Percentiles rank a stretch among this genome's conserved stretches.
Evolutionary conservation across 2,329 filamentous ascomycete genomes (phyloP).

Genomic region (Curvularia sp.): DNA sequence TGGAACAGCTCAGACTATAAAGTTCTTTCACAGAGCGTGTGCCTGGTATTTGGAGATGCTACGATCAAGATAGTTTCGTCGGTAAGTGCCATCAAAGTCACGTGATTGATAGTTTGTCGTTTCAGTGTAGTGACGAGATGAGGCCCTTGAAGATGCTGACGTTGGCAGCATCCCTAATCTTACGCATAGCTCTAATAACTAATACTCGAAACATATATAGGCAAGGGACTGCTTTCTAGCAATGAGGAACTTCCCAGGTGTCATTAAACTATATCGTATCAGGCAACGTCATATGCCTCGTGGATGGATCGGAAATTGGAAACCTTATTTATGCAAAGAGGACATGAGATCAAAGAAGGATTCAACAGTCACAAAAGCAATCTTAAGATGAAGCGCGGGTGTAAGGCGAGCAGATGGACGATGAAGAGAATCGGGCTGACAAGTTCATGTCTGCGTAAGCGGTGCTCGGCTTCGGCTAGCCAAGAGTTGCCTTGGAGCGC

Average conservation of each 20-base stretch:
- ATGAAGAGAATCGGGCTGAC: conserved; percentile 15
- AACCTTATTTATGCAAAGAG: conserved; percentile 8
- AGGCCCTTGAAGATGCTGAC: background rate
- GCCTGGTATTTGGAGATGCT: background rate
- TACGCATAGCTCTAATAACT: background rate
- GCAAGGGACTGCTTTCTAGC: conserved; percentile 1
- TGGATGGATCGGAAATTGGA: conserved; percentile 4
- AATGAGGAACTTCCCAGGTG: background rate
- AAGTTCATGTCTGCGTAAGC: conserved; percentile 8
- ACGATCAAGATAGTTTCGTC: background rate
- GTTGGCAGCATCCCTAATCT: background rate
- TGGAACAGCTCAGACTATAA: background rate
- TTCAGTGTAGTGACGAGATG: background rate
- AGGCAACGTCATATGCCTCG: conserved; percentile 10
- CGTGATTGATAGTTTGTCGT: background rate
- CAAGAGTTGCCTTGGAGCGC: background rate
- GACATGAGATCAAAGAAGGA: background rate
- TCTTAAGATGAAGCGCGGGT: conserved; percentile 12
- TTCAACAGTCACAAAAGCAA: conserved; percentile 3
- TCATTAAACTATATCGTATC: background rate
- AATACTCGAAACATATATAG: background rate
- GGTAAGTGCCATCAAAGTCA: background rate
- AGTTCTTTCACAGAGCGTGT: background rate
- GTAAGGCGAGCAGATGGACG: conserved; percentile 13
- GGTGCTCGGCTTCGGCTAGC: background rate